Percentiles rank a stretch among this genome's conserved stretches.
Conservation (phyloP, 1,284 basidiomycete genomes). For the Leccinum fallax region DNA sequence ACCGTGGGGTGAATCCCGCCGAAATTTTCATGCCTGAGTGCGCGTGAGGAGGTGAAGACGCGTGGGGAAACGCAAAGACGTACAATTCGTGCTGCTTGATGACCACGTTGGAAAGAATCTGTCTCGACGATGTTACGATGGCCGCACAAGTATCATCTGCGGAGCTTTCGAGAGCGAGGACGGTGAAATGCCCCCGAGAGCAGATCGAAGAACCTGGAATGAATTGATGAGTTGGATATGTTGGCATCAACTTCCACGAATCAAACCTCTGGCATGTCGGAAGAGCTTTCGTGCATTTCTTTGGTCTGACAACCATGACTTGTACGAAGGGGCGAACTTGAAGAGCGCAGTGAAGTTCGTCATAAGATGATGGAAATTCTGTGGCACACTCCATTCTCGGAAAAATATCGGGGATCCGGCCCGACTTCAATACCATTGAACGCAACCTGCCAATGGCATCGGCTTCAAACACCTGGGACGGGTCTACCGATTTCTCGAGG, state of each 20-base stretch:
- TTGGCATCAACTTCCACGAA: background rate
- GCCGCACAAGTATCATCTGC: slow-evolving; percentile 92
- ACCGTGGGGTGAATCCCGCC: slow-evolving; percentile 85
- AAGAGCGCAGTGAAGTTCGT: background rate
- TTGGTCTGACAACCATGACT: background rate
- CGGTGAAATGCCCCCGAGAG: slow-evolving; percentile 46
- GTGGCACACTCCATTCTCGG: too few relatives aligned
- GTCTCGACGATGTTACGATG: slow-evolving; percentile 67
- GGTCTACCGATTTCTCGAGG: too few relatives aligned
- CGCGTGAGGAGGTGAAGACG: background rate
- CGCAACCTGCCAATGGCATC: too few relatives aligned
- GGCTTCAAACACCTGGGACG: too few relatives aligned
- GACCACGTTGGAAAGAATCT: slow-evolving; percentile 82
- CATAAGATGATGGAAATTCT: too few relatives aligned
- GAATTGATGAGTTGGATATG: background rate
- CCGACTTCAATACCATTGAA: too few relatives aligned
- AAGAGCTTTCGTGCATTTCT: background rate
- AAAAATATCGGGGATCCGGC: too few relatives aligned
- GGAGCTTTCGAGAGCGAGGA: slow-evolving; percentile 83
- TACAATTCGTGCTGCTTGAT: slow-evolving; percentile 74
- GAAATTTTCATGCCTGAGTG: slow-evolving; percentile 58
- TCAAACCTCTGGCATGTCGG: background rate
- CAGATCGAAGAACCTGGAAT: background rate
- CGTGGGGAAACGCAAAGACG: slow-evolving; percentile 19
- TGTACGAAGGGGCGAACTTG: background rate